A percentile compares a stretch with the other conserved stretches of the same genome.
Evolutionary conservation across 1,284 basidiomycete genomes (phyloP).

Genomic region (Ustilago shanxiensis): DNA sequence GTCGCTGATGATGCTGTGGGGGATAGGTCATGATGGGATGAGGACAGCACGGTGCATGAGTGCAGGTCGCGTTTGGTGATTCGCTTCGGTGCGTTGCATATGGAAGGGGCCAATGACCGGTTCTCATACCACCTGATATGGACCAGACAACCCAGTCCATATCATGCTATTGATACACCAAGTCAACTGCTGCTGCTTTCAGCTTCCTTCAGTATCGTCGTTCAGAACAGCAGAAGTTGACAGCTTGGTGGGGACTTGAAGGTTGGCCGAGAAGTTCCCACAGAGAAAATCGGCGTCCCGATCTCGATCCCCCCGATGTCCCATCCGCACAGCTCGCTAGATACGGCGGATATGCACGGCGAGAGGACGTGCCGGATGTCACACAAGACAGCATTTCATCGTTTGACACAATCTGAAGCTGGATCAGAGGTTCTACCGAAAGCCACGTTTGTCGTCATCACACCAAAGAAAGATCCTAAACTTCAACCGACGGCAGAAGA

Average conservation of each 20-base stretch:
- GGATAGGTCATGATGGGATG: not conserved
- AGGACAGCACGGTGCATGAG: too few relatives aligned
- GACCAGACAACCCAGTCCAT: too few relatives aligned
- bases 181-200: not conserved
- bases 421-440: constrained; percentile 10
- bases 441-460: too few relatives aligned
- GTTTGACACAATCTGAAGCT: not conserved
- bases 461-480: too few relatives aligned
- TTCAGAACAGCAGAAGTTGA: not conserved
- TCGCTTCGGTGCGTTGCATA: not conserved
- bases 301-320: not conserved
- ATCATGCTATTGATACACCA: too few relatives aligned
- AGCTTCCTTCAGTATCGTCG: not conserved
- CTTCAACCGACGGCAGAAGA: constrained; percentile 3
- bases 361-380: constrained; percentile 13
- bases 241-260: constrained; percentile 3
- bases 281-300: not conserved
- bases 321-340: not conserved
- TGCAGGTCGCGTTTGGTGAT: not conserved
- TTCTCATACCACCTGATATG: too few relatives aligned
- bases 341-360: not conserved
- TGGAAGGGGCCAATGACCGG: too few relatives aligned
- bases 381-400: not conserved
- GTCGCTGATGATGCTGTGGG: not conserved
- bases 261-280: too few relatives aligned